Evolutionary conservation across 2,329 filamentous ascomycete genomes (phyloP), one percentile per base, ranked within the genome.

Genomic region (Cladosporium velox): DNA sequence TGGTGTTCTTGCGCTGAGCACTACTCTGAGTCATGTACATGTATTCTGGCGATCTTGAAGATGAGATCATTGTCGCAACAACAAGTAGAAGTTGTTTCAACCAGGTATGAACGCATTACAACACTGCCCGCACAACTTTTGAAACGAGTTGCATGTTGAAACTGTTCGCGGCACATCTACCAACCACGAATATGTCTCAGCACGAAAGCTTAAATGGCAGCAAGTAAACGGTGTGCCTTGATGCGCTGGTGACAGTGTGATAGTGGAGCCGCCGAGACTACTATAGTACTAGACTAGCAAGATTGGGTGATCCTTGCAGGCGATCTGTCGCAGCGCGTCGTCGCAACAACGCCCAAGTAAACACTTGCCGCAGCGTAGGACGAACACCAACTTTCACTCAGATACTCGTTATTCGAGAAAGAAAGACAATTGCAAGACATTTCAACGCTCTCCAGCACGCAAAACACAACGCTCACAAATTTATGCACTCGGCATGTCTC

Each of bases 381-480:
- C 59, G 30, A 28, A 15, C 28, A 4, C n/a, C 44, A n/a, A 18
- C 44, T 35, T 44, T 4, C 28, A 26, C 15, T 12, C 32, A 35
- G 6, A 30, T 61, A 35, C 28, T 44, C 49, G 28, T 34, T 32
- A 34, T 55, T 34, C 28, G 2, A 14, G 14, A 10, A 28, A 32
- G 12, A 55, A 63, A 55, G 60, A 21, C 60, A 54, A 55, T 63
- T 55, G 47, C 60, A 54, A 55, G 59, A 62, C 59, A 62, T 55
- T 52, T 21, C 38, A 54, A 63, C 49, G 49, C 15, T 21, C 32
- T 10, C 60, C 60, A 63, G 60, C 47, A 26, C n/a, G 24, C 18
- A 34, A 15, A 51, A 49, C 12, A 49, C 26, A 58, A 24, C 28
- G 55, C 52, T 34, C 52, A 34, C 52, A 18, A 47, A 47, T 21